These are phyloP conservation scores for Cladosporium sp. DNA, from an alignment of 2,329 filamentous ascomycete species.

Conservation along the genomic window DNA sequence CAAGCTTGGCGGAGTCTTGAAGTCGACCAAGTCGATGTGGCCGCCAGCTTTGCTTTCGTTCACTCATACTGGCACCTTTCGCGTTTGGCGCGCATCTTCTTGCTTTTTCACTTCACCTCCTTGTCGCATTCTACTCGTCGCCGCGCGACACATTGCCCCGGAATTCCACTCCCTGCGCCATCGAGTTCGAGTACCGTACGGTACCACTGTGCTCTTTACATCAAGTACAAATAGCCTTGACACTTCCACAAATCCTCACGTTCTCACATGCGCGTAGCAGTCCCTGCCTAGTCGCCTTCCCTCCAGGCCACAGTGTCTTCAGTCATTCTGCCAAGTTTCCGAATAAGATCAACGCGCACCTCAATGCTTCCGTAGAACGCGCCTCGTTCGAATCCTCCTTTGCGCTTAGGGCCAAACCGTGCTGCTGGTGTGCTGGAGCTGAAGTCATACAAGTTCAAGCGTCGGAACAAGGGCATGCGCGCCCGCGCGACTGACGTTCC, in stretches of 20 bases:
- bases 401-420: background rate
- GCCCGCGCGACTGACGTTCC: background rate
- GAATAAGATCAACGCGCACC: background rate
- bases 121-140: background rate
- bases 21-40: slow-evolving; percentile 10
- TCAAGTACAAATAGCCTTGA: background rate
- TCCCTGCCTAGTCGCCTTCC: background rate
- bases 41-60: slow-evolving; percentile 12
- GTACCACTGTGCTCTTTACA: background rate
- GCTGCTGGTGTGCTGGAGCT: background rate
- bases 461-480: slow-evolving; percentile 7
- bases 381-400: background rate
- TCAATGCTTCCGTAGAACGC: slow-evolving; percentile 15
- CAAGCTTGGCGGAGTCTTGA: background rate
- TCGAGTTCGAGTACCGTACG: background rate
- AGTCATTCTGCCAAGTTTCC: background rate
- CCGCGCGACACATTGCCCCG: background rate
- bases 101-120: background rate
- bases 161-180: background rate
- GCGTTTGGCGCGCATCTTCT: background rate
- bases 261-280: slow-evolving; percentile 6
- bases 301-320: background rate
- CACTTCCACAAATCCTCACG: slow-evolving; percentile 5
- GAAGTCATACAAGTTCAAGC: background rate
- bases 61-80: background rate